A percentile compares a stretch with the other conserved stretches of the same genome.
Conservation (phyloP, 352 stramenopile genomes). For the Globisporangium heterothallicum region DNA sequence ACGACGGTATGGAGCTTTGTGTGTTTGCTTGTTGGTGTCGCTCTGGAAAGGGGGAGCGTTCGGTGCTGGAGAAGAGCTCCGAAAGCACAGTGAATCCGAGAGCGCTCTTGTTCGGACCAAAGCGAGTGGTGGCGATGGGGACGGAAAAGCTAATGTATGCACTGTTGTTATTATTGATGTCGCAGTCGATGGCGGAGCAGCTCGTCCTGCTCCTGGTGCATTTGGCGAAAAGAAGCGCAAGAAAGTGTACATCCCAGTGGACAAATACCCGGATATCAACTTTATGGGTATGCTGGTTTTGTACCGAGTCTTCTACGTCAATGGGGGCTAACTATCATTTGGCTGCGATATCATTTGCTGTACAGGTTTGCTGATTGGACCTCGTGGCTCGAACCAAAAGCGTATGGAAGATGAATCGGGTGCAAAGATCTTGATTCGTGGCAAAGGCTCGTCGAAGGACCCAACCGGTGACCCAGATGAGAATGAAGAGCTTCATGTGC, state of each 20-base stretch:
- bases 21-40: neutral
- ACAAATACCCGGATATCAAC: constrained; percentile 92
- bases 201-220: constrained; percentile 24
- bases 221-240: constrained; percentile 74
- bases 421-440: constrained; percentile 89
- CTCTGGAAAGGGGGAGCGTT: neutral
- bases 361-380: constrained; percentile 80
- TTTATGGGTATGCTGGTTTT: constrained; percentile 68
- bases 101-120: too few species aligned
- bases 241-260: constrained; percentile 90
- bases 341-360: neutral
- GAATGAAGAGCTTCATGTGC: constrained; percentile 86
- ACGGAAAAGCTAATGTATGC: neutral
- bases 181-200: constrained; percentile 25
- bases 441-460: constrained; percentile 83
- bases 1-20: constrained; percentile 28
- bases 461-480: constrained; percentile 80
- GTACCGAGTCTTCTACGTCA: neutral
- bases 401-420: constrained; percentile 90
- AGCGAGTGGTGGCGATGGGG: neutral
- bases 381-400: constrained; percentile 89
- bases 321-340: too few species aligned
- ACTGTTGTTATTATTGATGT: neutral
- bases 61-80: neutral
- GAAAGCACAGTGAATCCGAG: too few species aligned